These are phyloP conservation scores for Cercospora sp. DNA, from an alignment of 2,329 filamentous ascomycete species.

Conservation along the genomic window DNA sequence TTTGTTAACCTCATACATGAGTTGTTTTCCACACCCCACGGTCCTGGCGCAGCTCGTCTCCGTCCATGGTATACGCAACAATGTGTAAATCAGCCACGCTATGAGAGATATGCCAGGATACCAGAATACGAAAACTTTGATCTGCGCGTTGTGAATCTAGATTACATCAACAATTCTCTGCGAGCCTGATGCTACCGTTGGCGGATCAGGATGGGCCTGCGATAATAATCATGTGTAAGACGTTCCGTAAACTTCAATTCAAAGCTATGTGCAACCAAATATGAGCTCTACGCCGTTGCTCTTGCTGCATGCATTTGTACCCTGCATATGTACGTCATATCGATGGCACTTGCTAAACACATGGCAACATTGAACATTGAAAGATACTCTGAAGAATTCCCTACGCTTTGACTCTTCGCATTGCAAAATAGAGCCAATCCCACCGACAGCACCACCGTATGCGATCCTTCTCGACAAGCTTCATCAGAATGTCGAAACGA, in stretches of 20 bases:
- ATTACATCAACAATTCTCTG: not conserved
- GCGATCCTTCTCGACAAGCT: constrained; percentile 16
- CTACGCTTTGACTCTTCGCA: not conserved
- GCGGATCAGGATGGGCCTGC: not conserved
- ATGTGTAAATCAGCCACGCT: not conserved
- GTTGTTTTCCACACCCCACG: no score
- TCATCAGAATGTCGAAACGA: constrained; percentile 25
- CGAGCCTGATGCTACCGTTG: not conserved
- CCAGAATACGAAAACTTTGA: not conserved
- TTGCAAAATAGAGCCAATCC: not conserved
- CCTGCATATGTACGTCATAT: constrained; percentile 1
- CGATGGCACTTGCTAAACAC: not conserved
- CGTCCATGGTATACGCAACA: not conserved
- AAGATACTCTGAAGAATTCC: no score
- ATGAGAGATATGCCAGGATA: not conserved
- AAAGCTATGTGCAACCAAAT: not conserved
- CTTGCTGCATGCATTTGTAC: not conserved
- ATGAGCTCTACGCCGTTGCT: not conserved
- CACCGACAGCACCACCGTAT: not conserved
- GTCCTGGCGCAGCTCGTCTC: not conserved
- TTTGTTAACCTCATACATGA: not conserved
- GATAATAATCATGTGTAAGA: not conserved
- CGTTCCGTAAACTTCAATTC: not conserved
- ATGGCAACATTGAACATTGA: no score
- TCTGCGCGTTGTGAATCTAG: not conserved